These are phyloP conservation scores for Ceratocystis harringtonii DNA, from an alignment of 2,329 filamentous ascomycete species.

Conservation along the genomic window DNA sequence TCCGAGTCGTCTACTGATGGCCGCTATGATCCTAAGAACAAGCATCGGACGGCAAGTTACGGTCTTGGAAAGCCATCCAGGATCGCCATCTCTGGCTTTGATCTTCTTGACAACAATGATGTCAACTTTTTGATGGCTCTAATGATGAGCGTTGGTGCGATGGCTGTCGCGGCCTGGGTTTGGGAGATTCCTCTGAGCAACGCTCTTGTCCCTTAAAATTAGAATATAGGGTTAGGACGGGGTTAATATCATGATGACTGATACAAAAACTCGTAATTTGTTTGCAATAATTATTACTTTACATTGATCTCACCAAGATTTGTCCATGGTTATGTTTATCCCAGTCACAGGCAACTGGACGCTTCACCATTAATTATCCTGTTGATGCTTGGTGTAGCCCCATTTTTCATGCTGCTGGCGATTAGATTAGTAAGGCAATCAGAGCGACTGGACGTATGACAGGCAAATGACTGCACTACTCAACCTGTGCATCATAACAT, in stretches of 20 bases:
- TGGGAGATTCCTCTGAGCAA: constrained; percentile 41
- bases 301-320: no score
- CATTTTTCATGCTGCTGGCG: background rate
- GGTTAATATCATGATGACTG: background rate
- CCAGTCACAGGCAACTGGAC: no score
- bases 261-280: background rate
- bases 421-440: background rate
- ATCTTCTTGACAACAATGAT: constrained; percentile 85
- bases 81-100: constrained; percentile 48
- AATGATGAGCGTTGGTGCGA: constrained; percentile 63
- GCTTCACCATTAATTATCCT: no score
- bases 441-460: background rate
- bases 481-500: background rate
- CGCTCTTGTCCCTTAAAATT: constrained; percentile 26
- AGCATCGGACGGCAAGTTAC: constrained; percentile 38
- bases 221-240: background rate
- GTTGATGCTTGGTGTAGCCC: background rate
- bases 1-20: constrained; percentile 26
- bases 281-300: background rate
- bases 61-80: constrained; percentile 44
- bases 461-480: background rate
- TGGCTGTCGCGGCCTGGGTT: constrained; percentile 47
- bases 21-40: constrained; percentile 36
- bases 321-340: no score
- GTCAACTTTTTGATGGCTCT: constrained; percentile 89